Conservation (phyloP, 306 rosid species). For the Bauhinia variegata region DNA sequence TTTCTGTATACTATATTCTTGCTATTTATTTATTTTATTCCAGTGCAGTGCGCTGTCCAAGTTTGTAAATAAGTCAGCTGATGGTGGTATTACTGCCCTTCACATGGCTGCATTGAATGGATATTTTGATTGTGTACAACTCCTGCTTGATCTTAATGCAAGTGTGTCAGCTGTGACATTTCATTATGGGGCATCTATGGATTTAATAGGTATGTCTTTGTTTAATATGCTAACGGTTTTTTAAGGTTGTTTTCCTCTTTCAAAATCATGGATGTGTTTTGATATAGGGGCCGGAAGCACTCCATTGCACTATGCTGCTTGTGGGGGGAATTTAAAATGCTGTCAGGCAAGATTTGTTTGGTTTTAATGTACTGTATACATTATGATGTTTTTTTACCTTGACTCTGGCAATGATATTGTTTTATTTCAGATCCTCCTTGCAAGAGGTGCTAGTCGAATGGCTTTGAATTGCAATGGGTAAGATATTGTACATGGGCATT, state of each 20-base stretch:
- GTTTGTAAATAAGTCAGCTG: constrained; percentile 91
- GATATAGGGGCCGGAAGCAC: constrained; percentile 94
- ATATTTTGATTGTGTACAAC: constrained; percentile 84
- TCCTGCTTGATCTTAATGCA: constrained; percentile 84
- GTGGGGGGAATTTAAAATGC: constrained; percentile 94
- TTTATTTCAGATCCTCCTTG: constrained; percentile 72
- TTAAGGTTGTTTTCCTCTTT: constrained; percentile 23
- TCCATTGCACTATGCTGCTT: constrained; percentile 97
- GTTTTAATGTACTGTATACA: constrained; percentile 19
- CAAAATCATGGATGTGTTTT: constrained; percentile 30
- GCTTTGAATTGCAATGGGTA: constrained; percentile 96
- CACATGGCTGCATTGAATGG: constrained; percentile 96
- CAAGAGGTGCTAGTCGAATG: constrained; percentile 78
- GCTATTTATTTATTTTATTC: constrained; percentile 69
- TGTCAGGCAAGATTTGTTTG: constrained; percentile 78
- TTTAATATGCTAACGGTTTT: constrained; percentile 2
- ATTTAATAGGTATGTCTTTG: constrained; percentile 72
- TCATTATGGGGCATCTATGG: constrained; percentile 93
- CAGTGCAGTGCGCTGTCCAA: constrained; percentile 91
- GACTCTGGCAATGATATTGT: constrained; percentile 30
- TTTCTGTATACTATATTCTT: constrained; percentile 44
- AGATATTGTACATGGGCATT: constrained; percentile 3
- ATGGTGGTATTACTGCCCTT: constrained; percentile 86
- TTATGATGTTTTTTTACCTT: constrained; percentile 11
- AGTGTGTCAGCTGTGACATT: constrained; percentile 69